Percentiles rank a stretch among this genome's conserved stretches.
These are phyloP conservation scores for Barbarea vulgaris DNA, from an alignment of 345 rosid species.

Conservation along the genomic window DNA sequence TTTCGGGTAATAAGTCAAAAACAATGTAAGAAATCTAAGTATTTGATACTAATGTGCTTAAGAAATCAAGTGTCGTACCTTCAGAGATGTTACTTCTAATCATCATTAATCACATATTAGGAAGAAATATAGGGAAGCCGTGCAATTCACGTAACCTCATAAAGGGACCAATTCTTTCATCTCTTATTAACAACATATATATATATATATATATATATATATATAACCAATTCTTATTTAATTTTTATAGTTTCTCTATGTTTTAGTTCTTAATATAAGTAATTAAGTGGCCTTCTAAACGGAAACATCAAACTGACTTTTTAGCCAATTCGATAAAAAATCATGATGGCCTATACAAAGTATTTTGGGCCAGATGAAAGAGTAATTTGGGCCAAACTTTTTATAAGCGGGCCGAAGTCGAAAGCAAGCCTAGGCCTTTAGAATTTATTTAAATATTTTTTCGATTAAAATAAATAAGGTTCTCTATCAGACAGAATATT, in stretches of 20 bases:
- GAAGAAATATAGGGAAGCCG: neutral
- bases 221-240: no score
- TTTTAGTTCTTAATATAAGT: no score
- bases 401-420: conserved; percentile 17
- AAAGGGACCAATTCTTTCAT: neutral
- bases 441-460: neutral
- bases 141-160: neutral
- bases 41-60: neutral
- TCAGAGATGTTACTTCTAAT: neutral
- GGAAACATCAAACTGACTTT: neutral
- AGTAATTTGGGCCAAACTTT: neutral
- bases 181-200: no score
- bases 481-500: conserved; percentile 33
- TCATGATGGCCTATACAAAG: neutral
- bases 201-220: no score
- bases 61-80: neutral
- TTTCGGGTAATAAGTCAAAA: no score
- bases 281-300: neutral
- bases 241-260: no score
- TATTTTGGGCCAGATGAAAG: neutral
- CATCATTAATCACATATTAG: neutral
- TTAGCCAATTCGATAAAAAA: neutral
- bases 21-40: no score
- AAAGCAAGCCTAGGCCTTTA: neutral
- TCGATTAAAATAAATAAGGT: neutral